Conservation (phyloP, 192 early-diverging fungal species). For the Cetraspora pellucida region DNA sequence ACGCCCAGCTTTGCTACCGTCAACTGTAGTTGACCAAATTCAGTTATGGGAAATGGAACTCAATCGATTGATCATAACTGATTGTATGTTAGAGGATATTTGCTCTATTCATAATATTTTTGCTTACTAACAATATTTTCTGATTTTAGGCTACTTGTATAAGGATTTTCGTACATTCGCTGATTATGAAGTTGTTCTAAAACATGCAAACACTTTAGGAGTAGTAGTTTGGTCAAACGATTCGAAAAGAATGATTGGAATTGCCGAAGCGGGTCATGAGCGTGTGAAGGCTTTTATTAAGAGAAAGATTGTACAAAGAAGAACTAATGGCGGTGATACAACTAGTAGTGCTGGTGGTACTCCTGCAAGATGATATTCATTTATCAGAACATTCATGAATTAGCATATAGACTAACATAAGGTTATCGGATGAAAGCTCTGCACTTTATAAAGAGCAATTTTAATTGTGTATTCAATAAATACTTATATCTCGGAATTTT, state of each 20-base stretch:
- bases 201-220: constrained; percentile 76
- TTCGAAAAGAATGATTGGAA: constrained; percentile 70
- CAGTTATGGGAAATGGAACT: constrained; percentile 95
- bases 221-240: constrained; percentile 79
- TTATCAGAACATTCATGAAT: too few relatives aligned
- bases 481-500: too few relatives aligned
- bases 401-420: too few relatives aligned
- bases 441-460: too few relatives aligned
- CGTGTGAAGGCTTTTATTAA: constrained; percentile 59
- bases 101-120: not conserved
- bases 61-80: constrained; percentile 67
- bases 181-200: constrained; percentile 74
- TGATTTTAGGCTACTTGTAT: constrained; percentile 64
- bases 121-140: not conserved
- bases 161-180: constrained; percentile 68
- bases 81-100: constrained; percentile 34
- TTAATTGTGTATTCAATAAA: too few relatives aligned
- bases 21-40: constrained; percentile 95
- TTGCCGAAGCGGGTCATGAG: constrained; percentile 74
- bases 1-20: constrained; percentile 76
- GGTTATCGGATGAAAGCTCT: too few relatives aligned
- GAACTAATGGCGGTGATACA: not conserved
- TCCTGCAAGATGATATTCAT: not conserved
- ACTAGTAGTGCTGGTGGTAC: not conserved
- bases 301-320: constrained; percentile 29